Conservation (phyloP, 2,329 filamentous ascomycete species). For the Aspergillus felis region DNA sequence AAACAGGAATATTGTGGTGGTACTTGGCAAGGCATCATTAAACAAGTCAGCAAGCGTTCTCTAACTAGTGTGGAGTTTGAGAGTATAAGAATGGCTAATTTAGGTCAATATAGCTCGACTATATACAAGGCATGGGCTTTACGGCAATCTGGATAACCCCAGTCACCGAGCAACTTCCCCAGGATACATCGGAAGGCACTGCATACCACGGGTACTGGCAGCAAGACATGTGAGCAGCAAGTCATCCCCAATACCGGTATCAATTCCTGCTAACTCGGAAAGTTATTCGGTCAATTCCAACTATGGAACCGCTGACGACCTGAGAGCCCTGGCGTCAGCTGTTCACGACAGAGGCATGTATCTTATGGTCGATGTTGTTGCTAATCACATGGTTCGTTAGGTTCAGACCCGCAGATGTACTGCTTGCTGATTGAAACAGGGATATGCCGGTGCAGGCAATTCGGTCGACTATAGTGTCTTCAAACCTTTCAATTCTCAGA, state of each 20-base stretch:
- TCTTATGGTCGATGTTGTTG: slow-evolving; percentile 59
- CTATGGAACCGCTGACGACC: slow-evolving; percentile 57
- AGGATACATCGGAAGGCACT: slow-evolving; percentile 34
- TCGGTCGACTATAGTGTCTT: slow-evolving; percentile 53
- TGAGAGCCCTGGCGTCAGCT: slow-evolving; percentile 53
- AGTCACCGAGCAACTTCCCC: slow-evolving; percentile 37
- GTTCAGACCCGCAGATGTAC: background rate
- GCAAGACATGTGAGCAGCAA: slow-evolving; percentile 39
- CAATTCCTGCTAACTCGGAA: background rate
- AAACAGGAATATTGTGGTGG: slow-evolving; percentile 44
- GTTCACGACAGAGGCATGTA: slow-evolving; percentile 57
- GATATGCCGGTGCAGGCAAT: slow-evolving; percentile 44
- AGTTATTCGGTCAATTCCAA: slow-evolving; percentile 53
- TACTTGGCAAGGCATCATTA: slow-evolving; percentile 47
- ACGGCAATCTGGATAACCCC: slow-evolving; percentile 50
- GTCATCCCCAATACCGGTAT: background rate
- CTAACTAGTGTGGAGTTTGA: no score
- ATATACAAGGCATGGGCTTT: slow-evolving; percentile 48
- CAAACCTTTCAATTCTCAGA: slow-evolving; percentile 52
- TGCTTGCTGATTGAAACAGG: slow-evolving; percentile 21
- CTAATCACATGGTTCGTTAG: slow-evolving; percentile 49
- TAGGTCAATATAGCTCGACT: slow-evolving; percentile 38
- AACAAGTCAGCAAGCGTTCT: slow-evolving; percentile 20
- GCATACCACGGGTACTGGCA: slow-evolving; percentile 52
- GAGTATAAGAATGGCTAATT: background rate